Percentiles rank a stretch among this genome's conserved stretches.
Conservation (phyloP, 305 asterid genomes). For the Solanum hybrid region DNA sequence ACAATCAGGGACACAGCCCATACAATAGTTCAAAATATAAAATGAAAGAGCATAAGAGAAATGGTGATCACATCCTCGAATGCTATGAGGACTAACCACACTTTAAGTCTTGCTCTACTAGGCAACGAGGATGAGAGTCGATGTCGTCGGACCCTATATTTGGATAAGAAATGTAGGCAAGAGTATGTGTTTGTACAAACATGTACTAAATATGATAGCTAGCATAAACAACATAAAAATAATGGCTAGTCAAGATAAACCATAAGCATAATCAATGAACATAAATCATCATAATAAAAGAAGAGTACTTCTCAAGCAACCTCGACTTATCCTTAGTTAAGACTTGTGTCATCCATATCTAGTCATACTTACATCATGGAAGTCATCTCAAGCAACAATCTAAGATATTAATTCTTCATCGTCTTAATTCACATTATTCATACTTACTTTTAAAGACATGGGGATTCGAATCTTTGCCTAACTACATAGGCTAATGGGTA, state of each 20-base stretch:
- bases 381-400: not conserved
- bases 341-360: not conserved
- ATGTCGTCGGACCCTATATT: not conserved
- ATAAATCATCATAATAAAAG: not conserved
- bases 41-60: not conserved
- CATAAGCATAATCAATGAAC: not conserved
- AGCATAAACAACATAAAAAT: not conserved
- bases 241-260: not conserved
- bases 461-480: not conserved
- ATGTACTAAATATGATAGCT: not conserved
- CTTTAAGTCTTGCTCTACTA: not conserved
- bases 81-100: not conserved
- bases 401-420: not conserved
- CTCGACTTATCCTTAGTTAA: not conserved
- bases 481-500: not conserved
- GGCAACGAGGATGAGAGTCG: not conserved
- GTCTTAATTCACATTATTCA: not conserved
- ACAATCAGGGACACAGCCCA: not conserved
- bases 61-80: not conserved
- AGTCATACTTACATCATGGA: not conserved
- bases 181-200: not conserved
- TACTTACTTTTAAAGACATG: not conserved
- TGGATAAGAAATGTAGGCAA: not conserved
- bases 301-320: not conserved
- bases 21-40: not conserved